Percentiles rank a stretch among this genome's conserved stretches.
phyloP scores from a whole-genome alignment of 306 rosid species.

The Ziziphus jujuba region DNA sequence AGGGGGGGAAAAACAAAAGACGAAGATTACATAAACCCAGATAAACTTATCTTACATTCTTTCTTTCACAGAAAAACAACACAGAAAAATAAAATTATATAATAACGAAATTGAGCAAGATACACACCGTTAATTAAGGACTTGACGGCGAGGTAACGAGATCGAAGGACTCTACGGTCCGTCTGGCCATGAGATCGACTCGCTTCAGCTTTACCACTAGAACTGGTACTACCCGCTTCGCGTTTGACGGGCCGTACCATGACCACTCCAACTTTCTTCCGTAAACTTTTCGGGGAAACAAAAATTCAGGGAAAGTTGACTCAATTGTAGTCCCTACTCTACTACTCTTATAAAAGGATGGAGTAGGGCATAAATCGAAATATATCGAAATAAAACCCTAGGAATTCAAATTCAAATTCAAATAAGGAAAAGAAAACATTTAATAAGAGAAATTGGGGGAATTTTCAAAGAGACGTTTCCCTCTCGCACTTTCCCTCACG shows the following conservation, averaged over 20 bases:
- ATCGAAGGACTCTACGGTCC: slow-evolving; percentile 34
- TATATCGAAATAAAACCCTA: not conserved
- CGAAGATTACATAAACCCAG: not conserved
- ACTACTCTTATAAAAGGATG: too few relatives aligned
- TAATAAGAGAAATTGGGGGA: not conserved
- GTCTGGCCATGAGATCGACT: not conserved
- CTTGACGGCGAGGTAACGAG: slow-evolving; percentile 36
- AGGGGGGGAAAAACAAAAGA: not conserved
- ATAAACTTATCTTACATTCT: not conserved
- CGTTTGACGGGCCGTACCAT: slow-evolving; percentile 21
- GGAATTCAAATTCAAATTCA: not conserved
- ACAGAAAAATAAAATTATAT: not conserved
- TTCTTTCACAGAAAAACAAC: not conserved
- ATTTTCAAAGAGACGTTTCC: not conserved
- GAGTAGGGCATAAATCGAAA: not conserved
- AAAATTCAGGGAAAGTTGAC: not conserved
- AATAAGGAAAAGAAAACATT: not conserved
- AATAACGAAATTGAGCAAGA: not conserved
- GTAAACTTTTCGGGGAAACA: slow-evolving; percentile 7
- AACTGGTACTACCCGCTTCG: not conserved
- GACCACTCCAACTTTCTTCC: not conserved
- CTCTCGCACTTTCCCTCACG: not conserved
- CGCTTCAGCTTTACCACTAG: not conserved
- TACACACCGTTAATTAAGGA: slow-evolving; percentile 24
- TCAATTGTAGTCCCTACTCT: too few relatives aligned